Evolutionary conservation across 139 green algal species (phyloP), one percentile per base, ranked within the genome.

Genomic region (Chara braunii): DNA sequence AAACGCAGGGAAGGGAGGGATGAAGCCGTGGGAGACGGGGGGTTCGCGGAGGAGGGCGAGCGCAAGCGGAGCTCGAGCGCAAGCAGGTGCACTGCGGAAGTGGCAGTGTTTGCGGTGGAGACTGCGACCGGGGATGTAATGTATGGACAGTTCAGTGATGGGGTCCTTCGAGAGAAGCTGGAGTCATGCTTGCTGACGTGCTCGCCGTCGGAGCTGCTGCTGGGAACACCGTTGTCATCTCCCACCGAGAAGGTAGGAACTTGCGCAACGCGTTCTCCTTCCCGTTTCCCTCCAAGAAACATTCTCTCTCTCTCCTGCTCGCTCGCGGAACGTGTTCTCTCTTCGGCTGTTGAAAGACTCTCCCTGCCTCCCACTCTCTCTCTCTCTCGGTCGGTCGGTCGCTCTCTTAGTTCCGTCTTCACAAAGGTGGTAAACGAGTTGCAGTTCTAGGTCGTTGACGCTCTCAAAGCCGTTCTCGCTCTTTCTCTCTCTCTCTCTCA

Each of bases 81-180:
- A 59, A 14, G 50, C n/a, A 55, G 14, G 50, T 14, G n/a, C 18
- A 43, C 59, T 66, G 26, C 11, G 8, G 2, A 12, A 14, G 55
- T 80, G 23, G 86, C 79, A 6, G 32, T 95, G 6, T 70, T 92
- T 18, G 87, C 86, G 1, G 69, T 95, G 33, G 89, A 95, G 55
- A 77, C 73, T 24, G 75, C 68, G 42, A 90, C 83, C 2, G 89
- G 85, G 0, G 80, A 85, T 40, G 80, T 91, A 26, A 68, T 85
- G 31, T 81, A 83, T 4, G 61, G 53, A 0, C 31, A 84, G 52
- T 86, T 88, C 64, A 26, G 14, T 7, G 40, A 54, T 33, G 44
- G 36, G 2, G 26, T 35, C 24, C 42, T 86, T 64, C 70, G 85
- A 1, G 8, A 40, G 0, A 74, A 85, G 26, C 72, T 95, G 12